phyloP scores from a whole-genome alignment of 2,329 filamentous ascomycete species.

The Pseudopyricularia javanii region DNA sequence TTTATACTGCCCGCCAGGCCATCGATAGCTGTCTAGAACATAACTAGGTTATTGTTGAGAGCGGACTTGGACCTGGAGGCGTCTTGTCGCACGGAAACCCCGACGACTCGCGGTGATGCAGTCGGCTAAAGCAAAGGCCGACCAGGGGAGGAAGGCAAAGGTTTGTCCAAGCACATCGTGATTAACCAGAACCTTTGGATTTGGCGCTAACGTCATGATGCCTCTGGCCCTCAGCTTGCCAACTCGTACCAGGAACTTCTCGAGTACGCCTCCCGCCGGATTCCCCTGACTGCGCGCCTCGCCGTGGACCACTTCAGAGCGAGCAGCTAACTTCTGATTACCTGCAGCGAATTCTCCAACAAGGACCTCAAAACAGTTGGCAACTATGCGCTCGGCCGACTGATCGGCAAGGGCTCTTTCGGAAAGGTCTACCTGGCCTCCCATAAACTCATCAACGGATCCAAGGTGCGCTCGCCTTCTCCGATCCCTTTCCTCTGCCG shows the following conservation, averaged over 20 bases:
- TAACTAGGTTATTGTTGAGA: neutral
- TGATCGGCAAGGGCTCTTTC: constrained; percentile 97
- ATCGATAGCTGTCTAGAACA: neutral
- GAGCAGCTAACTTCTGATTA: constrained; percentile 3
- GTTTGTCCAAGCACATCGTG: constrained; percentile 15
- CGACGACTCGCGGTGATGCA: constrained; percentile 30
- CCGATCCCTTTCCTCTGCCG: neutral
- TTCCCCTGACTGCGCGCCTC: neutral
- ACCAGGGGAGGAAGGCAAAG: constrained; percentile 51
- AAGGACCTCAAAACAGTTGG: constrained; percentile 85
- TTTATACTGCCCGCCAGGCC: neutral
- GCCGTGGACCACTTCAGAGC: neutral
- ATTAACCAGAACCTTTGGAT: neutral
- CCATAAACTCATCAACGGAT: constrained; percentile 97
- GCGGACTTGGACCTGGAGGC: neutral
- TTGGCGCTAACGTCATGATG: neutral
- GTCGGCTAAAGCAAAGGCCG: constrained; percentile 41
- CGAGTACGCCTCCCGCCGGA: constrained; percentile 48
- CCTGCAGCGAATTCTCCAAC: constrained; percentile 74
- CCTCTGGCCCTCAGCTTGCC: constrained; percentile 54
- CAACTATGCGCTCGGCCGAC: constrained; percentile 80
- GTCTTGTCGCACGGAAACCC: neutral
- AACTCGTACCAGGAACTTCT: constrained; percentile 94
- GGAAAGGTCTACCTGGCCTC: constrained; percentile 94
- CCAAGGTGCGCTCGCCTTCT: constrained; percentile 54